Percentiles rank a stretch among this genome's conserved stretches.
Conservation (phyloP, 2,329 filamentous ascomycete species). For the Trichoderma hamatum region DNA sequence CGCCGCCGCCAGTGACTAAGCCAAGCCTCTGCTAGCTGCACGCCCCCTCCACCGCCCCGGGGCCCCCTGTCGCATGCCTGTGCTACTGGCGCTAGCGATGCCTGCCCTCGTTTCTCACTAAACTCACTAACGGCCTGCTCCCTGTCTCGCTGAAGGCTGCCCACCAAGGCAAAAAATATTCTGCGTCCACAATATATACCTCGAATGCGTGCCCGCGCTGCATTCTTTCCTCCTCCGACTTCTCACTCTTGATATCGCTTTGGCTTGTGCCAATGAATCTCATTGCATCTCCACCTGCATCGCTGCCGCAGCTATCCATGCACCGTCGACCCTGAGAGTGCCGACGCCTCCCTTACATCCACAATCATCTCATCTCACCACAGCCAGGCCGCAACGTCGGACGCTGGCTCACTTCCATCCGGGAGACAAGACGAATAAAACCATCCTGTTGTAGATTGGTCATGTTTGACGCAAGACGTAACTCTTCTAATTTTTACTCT, state of each 20-base stretch:
- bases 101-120: constrained; percentile 30
- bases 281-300: constrained; percentile 28
- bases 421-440: constrained; percentile 21
- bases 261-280: constrained; percentile 46
- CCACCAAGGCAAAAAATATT: constrained; percentile 35
- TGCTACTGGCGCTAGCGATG: constrained; percentile 3
- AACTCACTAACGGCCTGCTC: constrained; percentile 7
- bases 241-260: constrained; percentile 38
- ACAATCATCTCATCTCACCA: constrained; percentile 26
- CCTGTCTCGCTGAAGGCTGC: constrained; percentile 28
- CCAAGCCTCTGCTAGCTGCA: constrained; percentile 5
- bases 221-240: constrained; percentile 27
- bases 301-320: neutral
- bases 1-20: constrained; percentile 25
- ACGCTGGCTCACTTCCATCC: constrained; percentile 37
- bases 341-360: constrained; percentile 30
- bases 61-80: constrained; percentile 35
- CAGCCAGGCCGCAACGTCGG: constrained; percentile 33
- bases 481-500: constrained; percentile 57
- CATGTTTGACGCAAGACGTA: constrained; percentile 62
- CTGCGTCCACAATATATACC: constrained; percentile 40
- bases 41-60: constrained; percentile 19
- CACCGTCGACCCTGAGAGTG: constrained; percentile 35
- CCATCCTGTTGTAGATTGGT: constrained; percentile 36
- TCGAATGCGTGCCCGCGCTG: constrained; percentile 36